These are phyloP conservation scores for Closterium sp. DNA, from an alignment of 139 green algal genomes.

Conservation along the genomic window DNA sequence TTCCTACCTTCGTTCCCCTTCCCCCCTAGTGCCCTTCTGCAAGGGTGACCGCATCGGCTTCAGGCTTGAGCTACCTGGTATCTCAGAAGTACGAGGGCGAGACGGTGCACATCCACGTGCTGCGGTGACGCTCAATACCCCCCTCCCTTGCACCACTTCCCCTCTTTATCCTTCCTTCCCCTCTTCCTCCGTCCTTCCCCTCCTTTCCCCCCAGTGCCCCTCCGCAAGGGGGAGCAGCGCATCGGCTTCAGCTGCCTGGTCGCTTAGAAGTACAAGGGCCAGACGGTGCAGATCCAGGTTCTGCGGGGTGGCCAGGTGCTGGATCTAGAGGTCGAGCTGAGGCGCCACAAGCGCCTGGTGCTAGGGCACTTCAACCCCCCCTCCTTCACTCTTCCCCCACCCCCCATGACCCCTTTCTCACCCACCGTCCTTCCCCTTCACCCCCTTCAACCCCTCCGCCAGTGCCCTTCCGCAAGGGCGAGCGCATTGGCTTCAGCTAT, in stretches of 20 bases:
- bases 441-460: not conserved
- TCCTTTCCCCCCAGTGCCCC: no score
- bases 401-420: no score
- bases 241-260: conserved; percentile 94
- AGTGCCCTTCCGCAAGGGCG: conserved; percentile 87
- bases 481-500: conserved; percentile 93
- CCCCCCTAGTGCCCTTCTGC: conserved; percentile 79
- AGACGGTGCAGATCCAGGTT: conserved; percentile 42
- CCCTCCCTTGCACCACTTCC: no score
- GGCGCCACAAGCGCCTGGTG: conserved; percentile 32
- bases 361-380: no score
- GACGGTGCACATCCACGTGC: conserved; percentile 35
- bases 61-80: conserved; percentile 88
- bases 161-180: no score
- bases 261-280: conserved; percentile 77
- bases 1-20: no score
- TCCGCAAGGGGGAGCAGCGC: conserved; percentile 80
- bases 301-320: conserved; percentile 51
- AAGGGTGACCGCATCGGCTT: conserved; percentile 90
- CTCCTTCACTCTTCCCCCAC: no score
- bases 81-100: conserved; percentile 79
- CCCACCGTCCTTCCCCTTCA: no score
- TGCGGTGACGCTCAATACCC: no score
- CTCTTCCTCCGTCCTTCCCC: no score
- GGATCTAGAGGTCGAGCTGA: conserved; percentile 43